These are phyloP conservation scores for Lasiodiplodia theobromae DNA, from an alignment of 2,329 filamentous ascomycete species.

Conservation along the genomic window DNA sequence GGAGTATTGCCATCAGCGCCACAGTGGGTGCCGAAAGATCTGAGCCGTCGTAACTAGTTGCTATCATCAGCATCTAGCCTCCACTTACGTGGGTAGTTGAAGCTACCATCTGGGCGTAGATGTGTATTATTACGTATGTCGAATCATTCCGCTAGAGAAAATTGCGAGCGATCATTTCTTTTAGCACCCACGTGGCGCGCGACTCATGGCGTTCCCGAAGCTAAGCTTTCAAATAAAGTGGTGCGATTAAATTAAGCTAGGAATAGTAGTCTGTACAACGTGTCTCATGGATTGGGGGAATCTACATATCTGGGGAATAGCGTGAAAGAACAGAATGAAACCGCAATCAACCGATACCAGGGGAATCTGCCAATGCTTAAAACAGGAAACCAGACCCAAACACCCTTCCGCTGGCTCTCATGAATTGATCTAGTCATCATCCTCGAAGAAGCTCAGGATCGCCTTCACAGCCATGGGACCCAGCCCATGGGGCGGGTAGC, in stretches of 20 bases:
- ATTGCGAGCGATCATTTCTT: too few relatives aligned
- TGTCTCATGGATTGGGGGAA: constrained; percentile 20
- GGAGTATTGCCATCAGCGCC: background rate
- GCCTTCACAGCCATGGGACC: constrained; percentile 82
- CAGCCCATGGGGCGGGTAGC: constrained; percentile 85
- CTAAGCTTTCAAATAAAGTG: background rate
- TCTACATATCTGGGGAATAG: constrained; percentile 19
- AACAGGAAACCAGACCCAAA: background rate
- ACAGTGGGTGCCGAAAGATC: too few relatives aligned
- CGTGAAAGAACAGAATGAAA: background rate
- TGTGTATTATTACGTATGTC: background rate
- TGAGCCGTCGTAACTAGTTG: too few relatives aligned
- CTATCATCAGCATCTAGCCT: too few relatives aligned
- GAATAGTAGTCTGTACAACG: background rate
- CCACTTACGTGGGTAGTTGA: too few relatives aligned
- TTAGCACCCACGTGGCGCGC: too few relatives aligned
- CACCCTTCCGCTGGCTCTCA: background rate
- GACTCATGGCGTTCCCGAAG: background rate
- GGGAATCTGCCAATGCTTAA: constrained; percentile 17
- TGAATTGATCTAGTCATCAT: constrained; percentile 51
- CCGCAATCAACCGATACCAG: background rate
- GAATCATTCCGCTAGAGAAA: background rate
- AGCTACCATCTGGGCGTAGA: too few relatives aligned
- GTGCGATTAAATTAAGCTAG: constrained; percentile 3
- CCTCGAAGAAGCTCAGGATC: constrained; percentile 90